Conservation (phyloP, 108 stramenopile species). For the Fragilariopsis cylindrus region DNA sequence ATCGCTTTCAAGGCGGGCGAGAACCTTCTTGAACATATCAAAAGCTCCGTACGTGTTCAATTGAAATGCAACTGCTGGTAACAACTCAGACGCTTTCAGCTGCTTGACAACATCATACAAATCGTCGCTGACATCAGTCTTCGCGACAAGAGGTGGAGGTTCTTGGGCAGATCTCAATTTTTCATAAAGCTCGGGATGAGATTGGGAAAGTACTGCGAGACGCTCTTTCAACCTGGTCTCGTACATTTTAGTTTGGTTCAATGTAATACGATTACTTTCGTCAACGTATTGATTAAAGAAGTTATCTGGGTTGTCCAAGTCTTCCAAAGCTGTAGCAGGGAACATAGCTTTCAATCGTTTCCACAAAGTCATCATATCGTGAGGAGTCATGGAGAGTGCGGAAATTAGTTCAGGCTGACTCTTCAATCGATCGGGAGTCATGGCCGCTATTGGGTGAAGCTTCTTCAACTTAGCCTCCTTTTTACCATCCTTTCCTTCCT, state of each 20-base stretch:
- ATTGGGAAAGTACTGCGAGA: conserved; percentile 74
- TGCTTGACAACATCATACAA: conserved; percentile 83
- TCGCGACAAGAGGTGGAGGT: conserved; percentile 75
- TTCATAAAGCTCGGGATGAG: conserved; percentile 85
- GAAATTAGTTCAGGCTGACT: conserved; percentile 73
- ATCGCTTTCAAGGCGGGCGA: conserved; percentile 85
- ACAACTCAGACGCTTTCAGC: conserved; percentile 81
- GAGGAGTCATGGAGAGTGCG: conserved; percentile 93
- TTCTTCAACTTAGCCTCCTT: conserved; percentile 78
- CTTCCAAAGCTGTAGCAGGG: conserved; percentile 77
- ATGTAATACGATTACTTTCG: conserved; percentile 90
- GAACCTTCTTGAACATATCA: conserved; percentile 94
- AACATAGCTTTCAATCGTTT: conserved; percentile 82
- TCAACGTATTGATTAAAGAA: conserved; percentile 85
- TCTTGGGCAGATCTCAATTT: conserved; percentile 74
- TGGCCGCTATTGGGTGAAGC: conserved; percentile 95
- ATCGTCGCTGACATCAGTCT: conserved; percentile 83
- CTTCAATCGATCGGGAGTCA: conserved; percentile 87
- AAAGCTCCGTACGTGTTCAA: conserved; percentile 97
- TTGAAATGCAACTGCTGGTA: conserved; percentile 97
- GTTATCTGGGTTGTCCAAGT: conserved; percentile 91
- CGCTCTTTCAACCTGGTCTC: conserved; percentile 90
- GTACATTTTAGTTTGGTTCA: conserved; percentile 96
- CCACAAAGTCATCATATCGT: conserved; percentile 95
- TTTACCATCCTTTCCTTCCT: conserved; percentile 85